A percentile compares a stretch with the other conserved stretches of the same genome.
Conservation (phyloP, 768 basidiomycete genomes). For the Suillus subalutaceus region DNA sequence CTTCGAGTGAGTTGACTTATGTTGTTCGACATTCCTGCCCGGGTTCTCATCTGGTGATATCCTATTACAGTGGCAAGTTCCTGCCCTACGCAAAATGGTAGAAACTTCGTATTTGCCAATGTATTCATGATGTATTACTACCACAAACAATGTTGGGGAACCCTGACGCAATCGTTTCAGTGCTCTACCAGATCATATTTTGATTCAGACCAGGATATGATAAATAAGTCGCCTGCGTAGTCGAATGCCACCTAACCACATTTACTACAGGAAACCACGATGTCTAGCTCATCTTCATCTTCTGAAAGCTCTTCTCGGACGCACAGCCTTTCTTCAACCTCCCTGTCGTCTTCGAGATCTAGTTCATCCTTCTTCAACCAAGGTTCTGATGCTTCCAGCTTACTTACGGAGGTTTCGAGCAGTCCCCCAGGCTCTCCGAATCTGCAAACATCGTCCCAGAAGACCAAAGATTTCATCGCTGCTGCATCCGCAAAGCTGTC, state of each 20-base stretch:
- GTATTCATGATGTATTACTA: conserved; percentile 8
- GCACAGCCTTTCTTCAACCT: neutral
- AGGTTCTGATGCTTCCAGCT: conserved; percentile 19
- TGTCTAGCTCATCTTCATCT: neutral
- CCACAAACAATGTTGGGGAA: neutral
- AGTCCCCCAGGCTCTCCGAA: conserved; percentile 25
- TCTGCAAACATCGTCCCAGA: conserved; percentile 2
- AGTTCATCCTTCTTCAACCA: conserved; percentile 17
- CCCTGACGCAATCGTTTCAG: conserved; percentile 11
- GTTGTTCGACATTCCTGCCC: neutral
- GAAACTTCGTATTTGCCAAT: conserved; percentile 15
- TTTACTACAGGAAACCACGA: neutral
- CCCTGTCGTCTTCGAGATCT: conserved; percentile 6
- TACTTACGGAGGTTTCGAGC: conserved; percentile 18
- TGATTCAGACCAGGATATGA: conserved; percentile 16
- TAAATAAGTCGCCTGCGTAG: neutral
- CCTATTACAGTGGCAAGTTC: conserved; percentile 66
- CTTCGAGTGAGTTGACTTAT: conserved; percentile 62
- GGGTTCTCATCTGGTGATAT: conserved; percentile 4
- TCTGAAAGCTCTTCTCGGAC: neutral
- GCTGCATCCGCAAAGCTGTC: conserved; percentile 18
- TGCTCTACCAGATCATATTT: conserved; percentile 14
- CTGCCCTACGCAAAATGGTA: conserved; percentile 75
- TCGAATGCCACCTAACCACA: neutral
- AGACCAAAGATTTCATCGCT: conserved; percentile 16